Percentiles rank a stretch among this genome's conserved stretches.
phyloP scores from a whole-genome alignment of 805 yeast genomes.

The Lipomyces yamanashiensis region DNA sequence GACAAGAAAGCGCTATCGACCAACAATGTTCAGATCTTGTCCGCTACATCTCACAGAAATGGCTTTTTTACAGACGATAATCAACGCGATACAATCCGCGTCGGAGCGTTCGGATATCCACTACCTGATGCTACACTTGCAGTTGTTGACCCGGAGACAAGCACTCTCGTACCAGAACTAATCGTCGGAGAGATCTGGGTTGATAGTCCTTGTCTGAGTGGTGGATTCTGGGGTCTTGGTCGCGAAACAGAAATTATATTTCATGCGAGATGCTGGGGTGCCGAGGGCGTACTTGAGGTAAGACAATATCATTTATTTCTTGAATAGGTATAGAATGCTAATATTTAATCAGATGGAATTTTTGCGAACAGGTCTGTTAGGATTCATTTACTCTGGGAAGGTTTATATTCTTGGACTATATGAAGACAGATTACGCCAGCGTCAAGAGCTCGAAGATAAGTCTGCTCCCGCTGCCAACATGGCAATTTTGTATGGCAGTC shows the following conservation, averaged over 20 bases:
- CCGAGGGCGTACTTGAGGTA: conserved; percentile 64
- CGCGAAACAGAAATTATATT: conserved; percentile 74
- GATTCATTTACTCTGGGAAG: conserved; percentile 85
- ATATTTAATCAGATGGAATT: conserved; percentile 58
- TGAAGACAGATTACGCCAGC: conserved; percentile 87
- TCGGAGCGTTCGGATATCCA: conserved; percentile 94
- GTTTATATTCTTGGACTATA: conserved; percentile 86
- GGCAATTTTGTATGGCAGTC: conserved; percentile 16
- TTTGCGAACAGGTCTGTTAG: conserved; percentile 86
- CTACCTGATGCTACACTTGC: conserved; percentile 93
- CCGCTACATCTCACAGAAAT: conserved; percentile 52
- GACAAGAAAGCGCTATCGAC: conserved; percentile 75
- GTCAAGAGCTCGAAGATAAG: conserved; percentile 43
- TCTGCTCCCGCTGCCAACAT: conserved; percentile 32
- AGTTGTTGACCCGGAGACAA: conserved; percentile 91
- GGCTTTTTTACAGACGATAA: conserved; percentile 45
- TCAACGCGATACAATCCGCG: conserved; percentile 52
- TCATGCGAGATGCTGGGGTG: conserved; percentile 79
- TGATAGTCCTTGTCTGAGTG: conserved; percentile 88
- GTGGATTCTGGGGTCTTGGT: conserved; percentile 80
- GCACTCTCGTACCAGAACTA: conserved; percentile 69
- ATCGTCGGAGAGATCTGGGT: conserved; percentile 97
- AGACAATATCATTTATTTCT: not conserved
- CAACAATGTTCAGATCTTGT: conserved; percentile 69
- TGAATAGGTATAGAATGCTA: not conserved